Evolutionary conservation across 2,329 filamentous ascomycete genomes (phyloP), one percentile per base, ranked within the genome.

Genomic region (Pseudogymnoascus sp.): DNA sequence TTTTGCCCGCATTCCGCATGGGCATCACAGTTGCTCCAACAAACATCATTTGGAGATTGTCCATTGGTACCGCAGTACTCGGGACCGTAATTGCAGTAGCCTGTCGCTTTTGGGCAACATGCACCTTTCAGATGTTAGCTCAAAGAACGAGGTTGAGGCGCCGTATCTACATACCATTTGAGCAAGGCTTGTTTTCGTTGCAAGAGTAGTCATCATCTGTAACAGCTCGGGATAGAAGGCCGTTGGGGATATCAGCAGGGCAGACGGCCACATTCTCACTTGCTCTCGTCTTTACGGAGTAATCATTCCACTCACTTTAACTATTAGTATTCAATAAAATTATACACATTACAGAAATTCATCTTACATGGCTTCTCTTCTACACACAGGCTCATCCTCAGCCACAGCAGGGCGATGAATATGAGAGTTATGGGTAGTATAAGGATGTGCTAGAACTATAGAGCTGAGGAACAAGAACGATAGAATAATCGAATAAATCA

Each of bases 21-120:
- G 13, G 73, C 72, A 66, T 75, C 68, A 63, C 73, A 75, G 63
- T 74, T 74, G 42, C 53, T 64, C 66, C 67, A 70, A 65, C 72
- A 75, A 3, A 66, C 65, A 5, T 75, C 71, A 56, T 72, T 72
- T 5, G 70, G 69, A 10, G 63, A 65, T 9, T 61, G 38, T 5
- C 65, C 69, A 21, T 62, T 67, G 1, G 67, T 72, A 13, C 70
- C 69, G 44, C 68, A 73, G 19, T 62, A 56, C 2, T 64, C 59
- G 26, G 59, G 40, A 35, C 64, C 65, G n/a, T 70, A 68, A 23
- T 66, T 64, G 50, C 69, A 70, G 50, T 63, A 63, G 10, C 42
- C 63, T 19, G 62, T 59, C 17, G 40, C 40, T 38, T 65, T 65
- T n/a, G 65, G 65, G 63, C 70, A 72, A 60, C 70, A 72, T n/a